Conservation (phyloP, 2,329 filamentous ascomycete genomes). For the Aspergillus fischeri region DNA sequence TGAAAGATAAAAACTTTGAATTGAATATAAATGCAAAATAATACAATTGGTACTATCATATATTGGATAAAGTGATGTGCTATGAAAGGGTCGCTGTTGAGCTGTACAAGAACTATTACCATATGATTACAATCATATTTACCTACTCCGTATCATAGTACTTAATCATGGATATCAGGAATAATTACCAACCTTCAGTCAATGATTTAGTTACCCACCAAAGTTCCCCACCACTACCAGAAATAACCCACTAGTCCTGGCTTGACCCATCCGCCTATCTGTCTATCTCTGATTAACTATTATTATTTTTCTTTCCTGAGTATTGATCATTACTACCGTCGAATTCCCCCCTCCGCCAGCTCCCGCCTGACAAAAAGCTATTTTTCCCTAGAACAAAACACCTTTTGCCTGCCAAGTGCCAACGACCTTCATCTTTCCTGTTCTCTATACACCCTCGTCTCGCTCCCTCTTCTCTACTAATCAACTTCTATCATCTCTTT, state of each 20-base stretch:
- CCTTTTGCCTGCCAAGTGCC: constrained; percentile 3
- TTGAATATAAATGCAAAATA: not conserved
- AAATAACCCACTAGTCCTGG: not conserved
- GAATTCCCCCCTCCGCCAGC: constrained; percentile 3
- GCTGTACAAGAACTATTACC: not conserved
- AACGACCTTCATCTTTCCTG: constrained; percentile 6
- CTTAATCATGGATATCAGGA: not conserved
- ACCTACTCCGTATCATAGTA: no score
- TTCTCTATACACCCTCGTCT: constrained; percentile 20
- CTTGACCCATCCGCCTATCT: not conserved
- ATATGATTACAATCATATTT: not conserved
- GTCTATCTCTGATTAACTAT: not conserved
- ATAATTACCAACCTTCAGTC: not conserved
- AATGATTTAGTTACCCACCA: not conserved
- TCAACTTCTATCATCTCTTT: constrained; percentile 5
- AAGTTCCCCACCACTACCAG: not conserved
- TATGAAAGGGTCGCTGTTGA: no score
- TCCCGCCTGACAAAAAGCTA: constrained; percentile 7
- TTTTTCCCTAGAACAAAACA: constrained; percentile 4
- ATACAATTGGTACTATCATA: not conserved
- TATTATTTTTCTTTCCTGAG: not conserved
- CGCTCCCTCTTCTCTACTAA: constrained; percentile 14
- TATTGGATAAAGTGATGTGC: not conserved
- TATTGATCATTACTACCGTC: not conserved
- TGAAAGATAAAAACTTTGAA: not conserved